A percentile compares a stretch with the other conserved stretches of the same genome.
Conservation (phyloP, 2,329 filamentous ascomycete genomes). For the Zymoseptoria crescenta region DNA sequence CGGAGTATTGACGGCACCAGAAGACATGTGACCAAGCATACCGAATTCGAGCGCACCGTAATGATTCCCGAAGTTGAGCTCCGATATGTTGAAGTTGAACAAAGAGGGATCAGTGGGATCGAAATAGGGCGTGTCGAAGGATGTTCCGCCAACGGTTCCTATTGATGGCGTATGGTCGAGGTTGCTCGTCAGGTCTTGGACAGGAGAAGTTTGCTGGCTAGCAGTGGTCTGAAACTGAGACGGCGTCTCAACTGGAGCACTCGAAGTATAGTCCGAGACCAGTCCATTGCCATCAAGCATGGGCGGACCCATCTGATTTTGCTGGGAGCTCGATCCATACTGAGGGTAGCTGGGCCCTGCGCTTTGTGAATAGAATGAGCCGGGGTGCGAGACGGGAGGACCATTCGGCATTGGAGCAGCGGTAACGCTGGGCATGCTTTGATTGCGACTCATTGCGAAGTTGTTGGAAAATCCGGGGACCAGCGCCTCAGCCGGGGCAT, state of each 20-base stretch:
- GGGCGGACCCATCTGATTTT: constrained; percentile 34
- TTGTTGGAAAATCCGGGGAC: constrained; percentile 73
- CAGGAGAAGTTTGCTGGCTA: constrained; percentile 42
- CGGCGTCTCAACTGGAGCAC: constrained; percentile 53
- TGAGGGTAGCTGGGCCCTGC: constrained; percentile 34
- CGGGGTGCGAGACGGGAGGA: constrained; percentile 23
- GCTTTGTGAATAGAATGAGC: constrained; percentile 39
- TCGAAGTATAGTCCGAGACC: constrained; percentile 50
- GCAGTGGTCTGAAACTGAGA: constrained; percentile 59
- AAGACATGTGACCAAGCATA: constrained; percentile 93
- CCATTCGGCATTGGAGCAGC: constrained; percentile 11
- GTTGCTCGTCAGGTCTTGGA: constrained; percentile 42
- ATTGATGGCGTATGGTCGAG: constrained; percentile 36
- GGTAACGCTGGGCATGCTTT: constrained; percentile 15
- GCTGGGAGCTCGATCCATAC: constrained; percentile 24
- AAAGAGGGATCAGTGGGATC: constrained; percentile 86
- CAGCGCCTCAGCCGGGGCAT: constrained; percentile 82
- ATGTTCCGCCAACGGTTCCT: constrained; percentile 32
- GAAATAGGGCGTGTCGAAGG: constrained; percentile 57
- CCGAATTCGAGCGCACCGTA: constrained; percentile 94
- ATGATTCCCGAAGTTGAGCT: constrained; percentile 89
- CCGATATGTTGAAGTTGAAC: constrained; percentile 93
- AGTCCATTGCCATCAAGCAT: constrained; percentile 34
- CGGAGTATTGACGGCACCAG: constrained; percentile 52
- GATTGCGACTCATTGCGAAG: constrained; percentile 39